phyloP scores from a whole-genome alignment of 169 alveolate genomes.

The Plasmodium ovale region DNA sequence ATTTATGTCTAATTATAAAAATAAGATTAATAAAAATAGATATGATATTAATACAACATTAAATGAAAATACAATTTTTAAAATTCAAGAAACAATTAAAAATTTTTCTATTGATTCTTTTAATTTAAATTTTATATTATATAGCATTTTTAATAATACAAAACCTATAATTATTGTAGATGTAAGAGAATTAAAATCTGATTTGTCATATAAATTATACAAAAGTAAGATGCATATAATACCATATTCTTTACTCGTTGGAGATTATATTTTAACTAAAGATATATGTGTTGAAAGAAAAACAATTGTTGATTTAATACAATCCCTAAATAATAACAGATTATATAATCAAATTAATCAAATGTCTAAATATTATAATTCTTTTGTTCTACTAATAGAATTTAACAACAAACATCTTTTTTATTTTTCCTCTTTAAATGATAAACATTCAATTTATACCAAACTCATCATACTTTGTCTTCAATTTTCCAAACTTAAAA shows the following conservation, averaged over 20 bases:
- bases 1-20: constrained; percentile 47
- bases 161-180: constrained; percentile 84
- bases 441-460: constrained; percentile 72
- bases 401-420: constrained; percentile 64
- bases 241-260: constrained; percentile 86
- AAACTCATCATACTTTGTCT: constrained; percentile 71
- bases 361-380: constrained; percentile 78
- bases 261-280: constrained; percentile 88
- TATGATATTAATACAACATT: background rate
- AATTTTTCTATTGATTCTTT: constrained; percentile 66
- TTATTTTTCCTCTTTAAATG: constrained; percentile 66
- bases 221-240: constrained; percentile 84
- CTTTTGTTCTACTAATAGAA: constrained; percentile 79
- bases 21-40: constrained; percentile 42
- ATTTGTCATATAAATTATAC: constrained; percentile 87
- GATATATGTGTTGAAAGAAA: constrained; percentile 90
- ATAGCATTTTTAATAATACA: constrained; percentile 67
- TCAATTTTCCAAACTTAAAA: constrained; percentile 77
- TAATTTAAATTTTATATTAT: constrained; percentile 44
- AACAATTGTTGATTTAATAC: constrained; percentile 83
- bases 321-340: constrained; percentile 85
- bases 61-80: constrained; percentile 52
- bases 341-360: constrained; percentile 85
- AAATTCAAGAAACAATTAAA: constrained; percentile 42
- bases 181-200: constrained; percentile 85